Evolutionary conservation across 495 filamentous ascomycete species (phyloP), one percentile per base, ranked within the genome.

Genomic region (Aspergillus coremiiformis): DNA sequence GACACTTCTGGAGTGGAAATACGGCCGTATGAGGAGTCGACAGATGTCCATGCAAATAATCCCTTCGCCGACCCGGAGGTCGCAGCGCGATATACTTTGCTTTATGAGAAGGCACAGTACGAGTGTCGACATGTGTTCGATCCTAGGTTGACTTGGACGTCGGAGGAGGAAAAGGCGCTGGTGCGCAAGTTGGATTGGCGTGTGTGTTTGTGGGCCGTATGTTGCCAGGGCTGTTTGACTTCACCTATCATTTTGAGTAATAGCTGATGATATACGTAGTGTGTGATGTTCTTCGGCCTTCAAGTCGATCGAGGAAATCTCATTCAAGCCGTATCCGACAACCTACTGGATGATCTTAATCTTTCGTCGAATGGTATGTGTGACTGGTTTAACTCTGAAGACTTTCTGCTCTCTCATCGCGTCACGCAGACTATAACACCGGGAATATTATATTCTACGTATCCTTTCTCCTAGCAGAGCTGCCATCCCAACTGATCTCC

Each of bases 401-500:
- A 33, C 39, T 6, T 23, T 2, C 11, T 35, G 17, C 29, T 43
- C 23, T 21, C 42, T 5, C 8, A 32, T 10, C n/a, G 20, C 52
- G 82, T 81, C 59, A 83, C 53, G 76, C 72, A 78, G 54, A 64
- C 33, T 66, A 60, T 33, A 55, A 47, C 32, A 49, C 54, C 33
- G 65, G 67, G 50, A 46, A 68, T 22, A 52, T 35, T 53, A 70
- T 51, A 59, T 78, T 56, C 60, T 76, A 77, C 49, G 46, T 81
- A n/a, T 71, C 69, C 0, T 89, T 88, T 56, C 64, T 87, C 4
- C 50, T 70, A 11, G 81, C 84, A 0, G 84, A 87, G 51, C 65
- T 88, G 12, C 84, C 84, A 0, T 86, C 83, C 0, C 84, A 88
- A 55, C 68, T 87, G 1, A 64, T 87, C 15, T 75, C 69, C 29